Conservation (phyloP, 306 rosid genomes). For the Medicago lupulina region DNA sequence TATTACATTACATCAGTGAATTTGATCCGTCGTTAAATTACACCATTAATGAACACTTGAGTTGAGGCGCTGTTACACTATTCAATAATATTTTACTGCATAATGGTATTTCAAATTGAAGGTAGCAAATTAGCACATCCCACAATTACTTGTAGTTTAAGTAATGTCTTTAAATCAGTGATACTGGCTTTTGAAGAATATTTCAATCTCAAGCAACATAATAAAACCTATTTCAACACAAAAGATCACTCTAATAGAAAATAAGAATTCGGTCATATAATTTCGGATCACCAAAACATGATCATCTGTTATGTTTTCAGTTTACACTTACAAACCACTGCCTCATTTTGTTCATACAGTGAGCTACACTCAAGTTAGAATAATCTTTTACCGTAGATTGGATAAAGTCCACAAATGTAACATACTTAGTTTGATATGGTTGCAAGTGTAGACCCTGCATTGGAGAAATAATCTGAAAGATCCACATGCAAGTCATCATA, state of each 20-base stretch:
- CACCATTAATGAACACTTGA: background rate
- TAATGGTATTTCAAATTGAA: background rate
- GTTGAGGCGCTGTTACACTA: background rate
- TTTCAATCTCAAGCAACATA: constrained; percentile 5
- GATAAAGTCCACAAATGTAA: background rate
- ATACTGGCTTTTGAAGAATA: constrained; percentile 23
- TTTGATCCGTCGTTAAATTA: too few relatives aligned
- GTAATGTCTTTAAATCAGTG: background rate
- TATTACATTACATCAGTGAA: too few relatives aligned
- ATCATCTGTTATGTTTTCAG: background rate
- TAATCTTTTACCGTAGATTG: too few relatives aligned
- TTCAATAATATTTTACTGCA: background rate
- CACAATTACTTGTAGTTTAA: background rate
- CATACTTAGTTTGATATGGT: constrained; percentile 60
- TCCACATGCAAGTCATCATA: constrained; percentile 71
- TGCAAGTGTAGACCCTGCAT: constrained; percentile 84
- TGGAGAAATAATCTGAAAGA: constrained; percentile 77
- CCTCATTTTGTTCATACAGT: background rate
- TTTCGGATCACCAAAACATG: constrained; percentile 8
- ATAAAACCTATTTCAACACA: background rate
- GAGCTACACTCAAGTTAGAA: too few relatives aligned
- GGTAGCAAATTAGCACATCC: constrained; percentile 17
- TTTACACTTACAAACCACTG: constrained; percentile 29
- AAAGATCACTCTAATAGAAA: constrained; percentile 1
- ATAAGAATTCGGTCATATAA: constrained; percentile 23